phyloP scores from a whole-genome alignment of 2,329 filamentous ascomycete species.

The Geosmithia putterillii region DNA sequence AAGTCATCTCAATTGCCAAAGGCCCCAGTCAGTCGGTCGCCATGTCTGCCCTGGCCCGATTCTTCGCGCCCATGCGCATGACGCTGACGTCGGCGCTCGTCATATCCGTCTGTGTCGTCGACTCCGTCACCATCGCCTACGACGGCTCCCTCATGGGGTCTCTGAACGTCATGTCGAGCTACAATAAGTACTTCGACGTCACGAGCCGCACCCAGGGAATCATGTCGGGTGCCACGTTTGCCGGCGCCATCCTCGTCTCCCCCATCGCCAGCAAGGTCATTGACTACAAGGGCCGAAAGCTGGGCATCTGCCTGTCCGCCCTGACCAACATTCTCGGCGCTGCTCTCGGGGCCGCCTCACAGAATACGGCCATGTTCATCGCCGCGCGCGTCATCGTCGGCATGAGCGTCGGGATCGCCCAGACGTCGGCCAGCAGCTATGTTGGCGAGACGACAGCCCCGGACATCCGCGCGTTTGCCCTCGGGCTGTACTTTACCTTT shows the following conservation, averaged over 20 bases:
- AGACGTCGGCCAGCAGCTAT: conserved; percentile 30
- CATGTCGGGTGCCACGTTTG: conserved; percentile 37
- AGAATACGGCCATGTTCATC: conserved; percentile 27
- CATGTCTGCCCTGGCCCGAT: background rate
- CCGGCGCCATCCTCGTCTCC: conserved; percentile 30
- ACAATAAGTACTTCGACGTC: conserved; percentile 38
- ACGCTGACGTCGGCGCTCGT: background rate
- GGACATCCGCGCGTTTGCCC: conserved; percentile 3
- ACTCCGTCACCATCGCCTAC: conserved; percentile 16
- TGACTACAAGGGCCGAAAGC: conserved; percentile 27
- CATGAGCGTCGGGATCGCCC: conserved; percentile 26
- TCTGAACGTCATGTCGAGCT: conserved; percentile 39
- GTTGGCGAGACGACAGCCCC: conserved; percentile 31
- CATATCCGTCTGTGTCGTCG: conserved; percentile 11
- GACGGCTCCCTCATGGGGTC: conserved; percentile 39
- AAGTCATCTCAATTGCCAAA: no score
- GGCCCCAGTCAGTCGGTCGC: no score
- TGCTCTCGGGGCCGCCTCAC: conserved; percentile 31
- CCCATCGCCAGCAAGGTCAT: conserved; percentile 24
- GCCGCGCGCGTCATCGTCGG: conserved; percentile 30
- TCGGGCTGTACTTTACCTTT: conserved; percentile 7
- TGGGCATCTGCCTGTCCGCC: conserved; percentile 9
- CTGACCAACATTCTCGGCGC: conserved; percentile 10
- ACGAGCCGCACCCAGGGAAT: conserved; percentile 34
- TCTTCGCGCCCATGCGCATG: background rate